Conservation (phyloP, 108 stramenopile genomes). For the Asterionellopsis glacialis region DNA sequence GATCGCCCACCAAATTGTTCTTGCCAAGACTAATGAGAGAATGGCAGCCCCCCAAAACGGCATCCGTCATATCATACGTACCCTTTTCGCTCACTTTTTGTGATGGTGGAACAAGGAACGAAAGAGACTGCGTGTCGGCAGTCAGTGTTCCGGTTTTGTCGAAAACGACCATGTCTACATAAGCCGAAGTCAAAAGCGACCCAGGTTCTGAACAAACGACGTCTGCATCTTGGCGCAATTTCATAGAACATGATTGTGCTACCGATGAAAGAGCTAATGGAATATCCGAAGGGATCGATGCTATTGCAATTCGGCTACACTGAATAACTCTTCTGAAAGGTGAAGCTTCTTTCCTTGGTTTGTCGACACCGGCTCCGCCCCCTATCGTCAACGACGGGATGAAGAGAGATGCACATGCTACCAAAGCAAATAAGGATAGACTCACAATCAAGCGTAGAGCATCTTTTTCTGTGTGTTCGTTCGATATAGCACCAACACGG, state of each 20-base stretch:
- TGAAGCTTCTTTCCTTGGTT: slow-evolving; percentile 16
- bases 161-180: slow-evolving; percentile 61
- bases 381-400: neutral
- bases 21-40: slow-evolving; percentile 32
- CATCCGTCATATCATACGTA: slow-evolving; percentile 11
- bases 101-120: slow-evolving; percentile 21
- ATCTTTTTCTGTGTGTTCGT: slow-evolving; percentile 35
- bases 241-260: slow-evolving; percentile 34
- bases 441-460: slow-evolving; percentile 37
- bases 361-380: neutral
- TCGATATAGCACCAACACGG: slow-evolving; percentile 44
- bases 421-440: slow-evolving; percentile 34
- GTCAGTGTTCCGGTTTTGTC: slow-evolving; percentile 93
- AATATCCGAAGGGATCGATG: slow-evolving; percentile 60
- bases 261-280: slow-evolving; percentile 35
- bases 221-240: slow-evolving; percentile 40
- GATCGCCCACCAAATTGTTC: slow-evolving; percentile 50
- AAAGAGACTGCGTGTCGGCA: slow-evolving; percentile 48
- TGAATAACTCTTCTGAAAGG: slow-evolving; percentile 48
- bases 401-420: slow-evolving; percentile 39
- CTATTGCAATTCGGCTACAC: slow-evolving; percentile 49
- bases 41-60: slow-evolving; percentile 70
- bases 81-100: neutral
- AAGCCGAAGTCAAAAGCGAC: slow-evolving; percentile 44
- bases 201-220: slow-evolving; percentile 62